Evolutionary conservation across 2,329 filamentous ascomycete species (phyloP).

Genomic region (Westerdykella sp.): DNA sequence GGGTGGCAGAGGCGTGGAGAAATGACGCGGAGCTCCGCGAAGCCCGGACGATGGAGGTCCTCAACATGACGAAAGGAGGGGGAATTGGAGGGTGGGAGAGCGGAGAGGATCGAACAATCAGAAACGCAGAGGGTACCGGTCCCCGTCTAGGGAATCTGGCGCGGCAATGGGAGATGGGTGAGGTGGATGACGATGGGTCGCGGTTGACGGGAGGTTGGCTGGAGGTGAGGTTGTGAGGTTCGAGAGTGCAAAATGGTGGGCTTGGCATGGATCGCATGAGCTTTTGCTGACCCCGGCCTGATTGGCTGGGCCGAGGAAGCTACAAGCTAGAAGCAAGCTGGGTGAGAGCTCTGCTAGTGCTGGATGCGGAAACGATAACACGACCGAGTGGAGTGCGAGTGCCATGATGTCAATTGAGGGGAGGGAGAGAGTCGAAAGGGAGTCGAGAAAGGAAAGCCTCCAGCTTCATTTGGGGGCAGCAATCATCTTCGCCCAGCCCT

Average conservation of each 20-base stretch:
- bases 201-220: slow-evolving; percentile 17
- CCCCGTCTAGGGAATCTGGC: slow-evolving; percentile 32
- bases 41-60: slow-evolving; percentile 37
- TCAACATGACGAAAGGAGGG: slow-evolving; percentile 31
- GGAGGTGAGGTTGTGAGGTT: slow-evolving; percentile 25
- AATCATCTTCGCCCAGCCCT: no score
- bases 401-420: no score
- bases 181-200: slow-evolving; percentile 1
- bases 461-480: no score
- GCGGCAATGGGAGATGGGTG: slow-evolving; percentile 31
- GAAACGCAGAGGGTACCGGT: slow-evolving; percentile 24
- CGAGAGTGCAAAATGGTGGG: slow-evolving; percentile 9
- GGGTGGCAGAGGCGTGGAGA: slow-evolving; percentile 30
- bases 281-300: neutral
- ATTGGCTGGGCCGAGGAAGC: neutral
- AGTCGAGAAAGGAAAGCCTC: no score
- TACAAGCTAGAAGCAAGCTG: no score
- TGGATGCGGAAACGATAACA: no score
- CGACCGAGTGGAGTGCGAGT: no score
- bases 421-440: no score
- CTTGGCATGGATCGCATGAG: neutral
- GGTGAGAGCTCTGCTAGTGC: no score
- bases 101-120: slow-evolving; percentile 34
- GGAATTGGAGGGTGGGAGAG: slow-evolving; percentile 19
- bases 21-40: slow-evolving; percentile 32